Conservation (phyloP, 495 filamentous ascomycete species). For the Aspergillus biplanus region DNA sequence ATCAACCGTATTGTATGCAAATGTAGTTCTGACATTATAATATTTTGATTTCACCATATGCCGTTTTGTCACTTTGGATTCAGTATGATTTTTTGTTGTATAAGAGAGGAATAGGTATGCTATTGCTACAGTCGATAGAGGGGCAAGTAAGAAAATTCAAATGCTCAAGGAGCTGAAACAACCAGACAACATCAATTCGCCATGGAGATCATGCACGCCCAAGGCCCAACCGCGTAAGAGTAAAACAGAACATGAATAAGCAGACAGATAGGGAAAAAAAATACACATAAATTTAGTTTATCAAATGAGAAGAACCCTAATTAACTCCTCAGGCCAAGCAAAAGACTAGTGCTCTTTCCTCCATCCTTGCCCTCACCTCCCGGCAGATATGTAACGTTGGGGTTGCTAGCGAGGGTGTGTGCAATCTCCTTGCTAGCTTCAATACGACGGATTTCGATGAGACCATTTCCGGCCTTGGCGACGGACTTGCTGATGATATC, state of each 20-base stretch:
- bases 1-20: too few relatives aligned
- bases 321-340: constrained; percentile 62
- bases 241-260: constrained; percentile 14
- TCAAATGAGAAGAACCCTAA: constrained; percentile 16
- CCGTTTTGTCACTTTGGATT: too few relatives aligned
- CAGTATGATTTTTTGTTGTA: not conserved
- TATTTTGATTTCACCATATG: not conserved
- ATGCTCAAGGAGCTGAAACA: constrained; percentile 22
- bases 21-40: too few relatives aligned
- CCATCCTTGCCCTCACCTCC: constrained; percentile 67
- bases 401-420: constrained; percentile 83
- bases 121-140: constrained; percentile 49
- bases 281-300: constrained; percentile 29
- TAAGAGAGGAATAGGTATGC: constrained; percentile 35
- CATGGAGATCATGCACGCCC: constrained; percentile 37
- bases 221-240: constrained; percentile 27
- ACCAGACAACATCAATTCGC: constrained; percentile 37
- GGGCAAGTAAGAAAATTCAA: constrained; percentile 13
- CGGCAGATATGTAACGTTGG: constrained; percentile 95
- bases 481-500: constrained; percentile 92
- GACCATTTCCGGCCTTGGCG: constrained; percentile 86
- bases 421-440: constrained; percentile 98
- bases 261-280: constrained; percentile 22
- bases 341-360: constrained; percentile 63
- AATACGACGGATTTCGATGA: constrained; percentile 94